Evolutionary conservation across 179 eudicot genomes (phyloP), one percentile per base, ranked within the genome.

Genomic region (Carnegiea gigantea): DNA sequence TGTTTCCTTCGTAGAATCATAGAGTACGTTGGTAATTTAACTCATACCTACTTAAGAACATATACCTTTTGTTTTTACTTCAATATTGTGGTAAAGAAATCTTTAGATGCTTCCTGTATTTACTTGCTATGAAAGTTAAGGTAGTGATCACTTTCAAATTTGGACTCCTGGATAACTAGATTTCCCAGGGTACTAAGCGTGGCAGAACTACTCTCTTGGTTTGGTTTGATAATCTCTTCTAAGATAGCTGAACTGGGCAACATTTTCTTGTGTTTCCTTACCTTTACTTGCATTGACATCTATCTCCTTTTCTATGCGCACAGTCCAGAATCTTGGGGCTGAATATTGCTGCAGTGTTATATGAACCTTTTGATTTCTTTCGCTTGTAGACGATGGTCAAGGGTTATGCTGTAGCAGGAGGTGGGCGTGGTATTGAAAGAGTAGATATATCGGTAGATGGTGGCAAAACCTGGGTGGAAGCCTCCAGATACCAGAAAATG

Each of bases 351-450:
- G 36, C 49, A 74, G 51, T 48, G 62, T 60, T 80, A 5, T 78
- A 33, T 64, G 73, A 70, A 11, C 36, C 77, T 70, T 64, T 67
- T 77, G 21, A 38, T 78, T 65, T 43, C 43, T 17, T 46, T 85
- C 76, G 49, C 28, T 44, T 82, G 30, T 82, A 95, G 98, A 85
- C 92, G 76, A 91, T 88, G 33, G 86, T 94, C 78, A 92, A 91
- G 85, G 98, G 99, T 70, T 95, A 95, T 88, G 98, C 98, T 51
- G 92, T 87, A 46, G 94, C 98, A 60, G 99, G 98, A 82, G 99
- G 98, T 78, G 98, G 98, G 23, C 93, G 98, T 48, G 99, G 99
- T 75, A 94, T 95, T 77, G 99, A 95, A 80, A 90, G 99, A 88
- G 93, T 95, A 73, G 99, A 94, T 88, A 75, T 94, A 86, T 95